Percentiles rank a stretch among this genome's conserved stretches.
These are phyloP conservation scores for Colletotrichum gloeosporioides DNA, from an alignment of 2,329 filamentous ascomycete species.

Conservation along the genomic window DNA sequence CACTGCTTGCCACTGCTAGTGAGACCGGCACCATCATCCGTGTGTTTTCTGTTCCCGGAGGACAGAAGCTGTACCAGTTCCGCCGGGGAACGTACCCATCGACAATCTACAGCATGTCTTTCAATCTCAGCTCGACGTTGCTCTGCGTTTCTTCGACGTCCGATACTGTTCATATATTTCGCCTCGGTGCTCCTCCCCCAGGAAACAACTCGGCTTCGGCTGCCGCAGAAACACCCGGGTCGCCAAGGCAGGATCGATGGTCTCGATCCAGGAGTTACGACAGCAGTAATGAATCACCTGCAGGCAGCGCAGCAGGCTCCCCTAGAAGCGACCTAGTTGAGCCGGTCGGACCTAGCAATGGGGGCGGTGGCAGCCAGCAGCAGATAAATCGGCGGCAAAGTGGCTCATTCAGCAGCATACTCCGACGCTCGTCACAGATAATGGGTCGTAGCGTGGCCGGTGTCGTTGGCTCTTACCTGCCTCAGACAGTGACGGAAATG, in stretches of 20 bases:
- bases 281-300: conserved; percentile 58
- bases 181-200: conserved; percentile 62
- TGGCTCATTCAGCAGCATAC: conserved; percentile 86
- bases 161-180: conserved; percentile 97
- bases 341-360: conserved; percentile 29
- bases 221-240: conserved; percentile 41
- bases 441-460: conserved; percentile 89
- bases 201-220: conserved; percentile 35
- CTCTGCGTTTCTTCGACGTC: conserved; percentile 95
- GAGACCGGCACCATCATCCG: conserved; percentile 98
- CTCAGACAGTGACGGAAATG: conserved; percentile 93
- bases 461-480: conserved; percentile 89
- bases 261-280: conserved; percentile 59
- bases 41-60: conserved; percentile 90
- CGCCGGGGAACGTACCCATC: conserved; percentile 93
- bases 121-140: conserved; percentile 91
- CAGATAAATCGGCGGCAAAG: conserved; percentile 56
- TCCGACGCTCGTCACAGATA: conserved; percentile 93
- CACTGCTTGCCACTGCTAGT: conserved; percentile 88
- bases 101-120: conserved; percentile 98
- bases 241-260: conserved; percentile 57
- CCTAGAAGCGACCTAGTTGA: conserved; percentile 56
- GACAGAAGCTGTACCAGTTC: conserved; percentile 95
- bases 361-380: conserved; percentile 30
- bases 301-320: conserved; percentile 44